A percentile compares a stretch with the other conserved stretches of the same genome.
These are phyloP conservation scores for Tulasnella sp. DNA, from an alignment of 768 basidiomycete genomes.

Conservation along the genomic window DNA sequence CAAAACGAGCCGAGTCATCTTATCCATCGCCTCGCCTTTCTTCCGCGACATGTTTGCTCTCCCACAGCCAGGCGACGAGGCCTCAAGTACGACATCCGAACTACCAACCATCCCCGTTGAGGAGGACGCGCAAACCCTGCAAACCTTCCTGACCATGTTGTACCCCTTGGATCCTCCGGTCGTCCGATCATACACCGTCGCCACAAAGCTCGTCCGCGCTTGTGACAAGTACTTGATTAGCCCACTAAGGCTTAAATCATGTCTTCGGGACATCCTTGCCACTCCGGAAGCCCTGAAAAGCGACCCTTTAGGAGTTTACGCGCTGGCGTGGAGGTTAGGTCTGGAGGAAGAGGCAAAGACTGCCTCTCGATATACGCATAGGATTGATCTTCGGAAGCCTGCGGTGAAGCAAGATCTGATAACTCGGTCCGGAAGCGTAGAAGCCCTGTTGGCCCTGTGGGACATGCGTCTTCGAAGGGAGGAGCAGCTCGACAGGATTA, in stretches of 20 bases:
- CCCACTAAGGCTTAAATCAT: neutral
- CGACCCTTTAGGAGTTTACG: neutral
- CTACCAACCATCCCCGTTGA: neutral
- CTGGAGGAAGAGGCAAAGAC: neutral
- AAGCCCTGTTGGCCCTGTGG: neutral
- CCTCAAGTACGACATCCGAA: neutral
- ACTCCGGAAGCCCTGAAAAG: neutral
- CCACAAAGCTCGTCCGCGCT: neutral
- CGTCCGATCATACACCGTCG: neutral
- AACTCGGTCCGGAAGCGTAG: neutral
- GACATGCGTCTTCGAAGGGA: neutral
- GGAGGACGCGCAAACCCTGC: neutral
- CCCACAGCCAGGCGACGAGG: neutral
- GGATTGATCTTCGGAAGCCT: neutral
- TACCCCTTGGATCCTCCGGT: neutral
- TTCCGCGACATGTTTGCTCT: conserved; percentile 29
- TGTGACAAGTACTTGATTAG: conserved; percentile 11
- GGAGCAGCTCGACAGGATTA: neutral
- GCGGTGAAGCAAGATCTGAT: neutral
- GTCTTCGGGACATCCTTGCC: neutral
- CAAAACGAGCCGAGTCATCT: conserved; percentile 21
- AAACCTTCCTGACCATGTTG: neutral
- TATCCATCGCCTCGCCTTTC: conserved; percentile 21
- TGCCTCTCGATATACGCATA: conserved; percentile 17
- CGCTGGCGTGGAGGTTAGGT: neutral